These are phyloP conservation scores for Przewalskia tangutica DNA, from an alignment of 257 asterid genomes.

Conservation along the genomic window DNA sequence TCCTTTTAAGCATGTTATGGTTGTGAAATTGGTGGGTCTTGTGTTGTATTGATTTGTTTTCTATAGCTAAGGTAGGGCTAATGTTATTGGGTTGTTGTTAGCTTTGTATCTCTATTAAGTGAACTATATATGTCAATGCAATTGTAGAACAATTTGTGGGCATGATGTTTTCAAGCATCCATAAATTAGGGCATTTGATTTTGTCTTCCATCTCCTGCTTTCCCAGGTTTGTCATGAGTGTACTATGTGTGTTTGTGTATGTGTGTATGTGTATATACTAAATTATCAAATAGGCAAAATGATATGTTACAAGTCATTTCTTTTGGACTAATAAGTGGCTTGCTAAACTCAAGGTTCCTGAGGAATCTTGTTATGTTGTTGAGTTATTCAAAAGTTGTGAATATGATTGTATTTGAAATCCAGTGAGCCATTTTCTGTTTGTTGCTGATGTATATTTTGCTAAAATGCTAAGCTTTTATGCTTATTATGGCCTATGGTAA, in stretches of 20 bases:
- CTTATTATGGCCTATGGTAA: too few species aligned
- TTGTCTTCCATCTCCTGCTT: neutral
- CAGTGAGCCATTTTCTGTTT: neutral
- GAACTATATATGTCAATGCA: neutral
- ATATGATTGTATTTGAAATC: neutral
- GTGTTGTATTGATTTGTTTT: neutral
- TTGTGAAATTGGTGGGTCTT: neutral
- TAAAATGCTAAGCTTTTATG: neutral
- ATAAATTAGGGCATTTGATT: neutral
- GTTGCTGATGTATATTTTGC: neutral
- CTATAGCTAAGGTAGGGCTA: too few species aligned
- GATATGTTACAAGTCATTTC: neutral
- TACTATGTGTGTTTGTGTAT: neutral
- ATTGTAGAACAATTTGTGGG: neutral
- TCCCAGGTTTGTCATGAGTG: neutral
- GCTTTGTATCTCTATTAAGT: too few species aligned
- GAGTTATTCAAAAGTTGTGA: too few species aligned
- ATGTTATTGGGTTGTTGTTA: too few species aligned
- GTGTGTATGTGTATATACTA: too few species aligned
- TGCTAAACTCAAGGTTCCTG: too few species aligned
- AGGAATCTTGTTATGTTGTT: neutral
- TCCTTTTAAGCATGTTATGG: neutral
- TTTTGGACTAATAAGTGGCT: neutral
- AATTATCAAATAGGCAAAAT: neutral
- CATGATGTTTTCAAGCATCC: neutral